Evolutionary conservation across 2,329 filamentous ascomycete species (phyloP).

Genomic region (Hypoxylon rubiginosum): DNA sequence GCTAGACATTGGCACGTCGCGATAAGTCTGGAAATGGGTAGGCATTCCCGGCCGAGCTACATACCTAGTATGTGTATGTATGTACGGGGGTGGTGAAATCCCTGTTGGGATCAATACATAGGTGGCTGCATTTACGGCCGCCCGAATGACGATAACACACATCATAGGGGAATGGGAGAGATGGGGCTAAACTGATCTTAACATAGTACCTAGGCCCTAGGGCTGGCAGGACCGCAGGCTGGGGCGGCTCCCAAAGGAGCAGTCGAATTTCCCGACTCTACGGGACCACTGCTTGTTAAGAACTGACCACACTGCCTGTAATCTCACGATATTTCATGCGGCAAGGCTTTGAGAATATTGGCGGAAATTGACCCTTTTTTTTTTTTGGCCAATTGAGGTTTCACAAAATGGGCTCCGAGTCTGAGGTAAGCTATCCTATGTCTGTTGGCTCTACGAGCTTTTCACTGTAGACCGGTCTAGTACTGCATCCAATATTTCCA

Average conservation of each 20-base stretch:
- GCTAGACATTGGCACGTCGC: conserved; percentile 26
- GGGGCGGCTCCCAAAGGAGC: conserved; percentile 32
- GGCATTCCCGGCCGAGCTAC: conserved; percentile 32
- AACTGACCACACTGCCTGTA: conserved; percentile 20
- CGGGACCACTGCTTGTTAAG: conserved; percentile 36
- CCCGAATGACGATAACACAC: conserved; percentile 36
- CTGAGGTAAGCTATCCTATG: neutral
- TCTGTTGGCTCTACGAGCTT: neutral
- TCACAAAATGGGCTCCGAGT: neutral
- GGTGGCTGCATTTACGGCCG: conserved; percentile 20
- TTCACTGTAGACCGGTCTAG: neutral
- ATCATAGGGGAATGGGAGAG: conserved; percentile 13
- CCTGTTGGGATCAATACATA: conserved; percentile 17
- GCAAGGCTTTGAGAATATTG: conserved; percentile 25
- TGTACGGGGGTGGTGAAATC: conserved; percentile 10
- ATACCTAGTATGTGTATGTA: neutral
- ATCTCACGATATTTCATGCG: conserved; percentile 38
- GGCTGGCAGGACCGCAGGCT: neutral
- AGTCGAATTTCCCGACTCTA: conserved; percentile 39
- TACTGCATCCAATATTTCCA: neutral
- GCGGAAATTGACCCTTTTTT: conserved; percentile 24
- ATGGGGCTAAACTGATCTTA: conserved; percentile 31
- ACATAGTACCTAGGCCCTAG: conserved; percentile 23
- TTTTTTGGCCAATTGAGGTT: no score
- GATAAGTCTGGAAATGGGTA: conserved; percentile 15